Evolutionary conservation across 305 asterid genomes (phyloP).

Genomic region (Solanum aculeatissimum): DNA sequence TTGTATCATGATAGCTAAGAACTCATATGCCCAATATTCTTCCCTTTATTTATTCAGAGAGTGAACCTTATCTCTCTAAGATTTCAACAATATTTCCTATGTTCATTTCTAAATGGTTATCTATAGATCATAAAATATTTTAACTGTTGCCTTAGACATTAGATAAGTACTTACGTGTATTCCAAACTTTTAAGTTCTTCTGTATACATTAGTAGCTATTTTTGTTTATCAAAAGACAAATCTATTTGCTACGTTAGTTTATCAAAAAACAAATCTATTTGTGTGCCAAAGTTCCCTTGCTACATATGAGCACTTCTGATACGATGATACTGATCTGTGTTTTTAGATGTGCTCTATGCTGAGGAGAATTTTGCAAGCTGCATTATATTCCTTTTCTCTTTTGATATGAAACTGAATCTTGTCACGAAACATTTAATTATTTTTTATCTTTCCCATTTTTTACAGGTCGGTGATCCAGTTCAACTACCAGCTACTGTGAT

Average conservation of each 20-base stretch:
- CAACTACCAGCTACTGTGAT: constrained; percentile 98
- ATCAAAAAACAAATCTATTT: background rate
- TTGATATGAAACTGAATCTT: background rate
- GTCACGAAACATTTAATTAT: background rate
- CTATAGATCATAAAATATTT: background rate
- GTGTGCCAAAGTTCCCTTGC: background rate
- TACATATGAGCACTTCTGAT: background rate
- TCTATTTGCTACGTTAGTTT: too few relatives aligned
- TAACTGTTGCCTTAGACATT: background rate
- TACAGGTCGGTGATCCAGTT: constrained; percentile 96
- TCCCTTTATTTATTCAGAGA: background rate
- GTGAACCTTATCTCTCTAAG: background rate
- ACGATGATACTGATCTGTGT: background rate
- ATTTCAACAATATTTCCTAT: background rate
- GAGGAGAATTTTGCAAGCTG: background rate
- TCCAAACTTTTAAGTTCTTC: background rate
- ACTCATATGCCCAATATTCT: background rate
- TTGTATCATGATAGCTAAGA: background rate
- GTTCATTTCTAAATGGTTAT: background rate
- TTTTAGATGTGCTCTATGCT: background rate
- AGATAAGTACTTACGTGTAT: background rate
- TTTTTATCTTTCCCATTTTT: constrained; percentile 1
- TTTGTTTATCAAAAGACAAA: background rate
- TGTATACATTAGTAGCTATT: background rate
- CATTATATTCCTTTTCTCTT: background rate